These are phyloP conservation scores for Piper betle DNA, from an alignment of 164 flowering plant genomes.

Conservation along the genomic window DNA sequence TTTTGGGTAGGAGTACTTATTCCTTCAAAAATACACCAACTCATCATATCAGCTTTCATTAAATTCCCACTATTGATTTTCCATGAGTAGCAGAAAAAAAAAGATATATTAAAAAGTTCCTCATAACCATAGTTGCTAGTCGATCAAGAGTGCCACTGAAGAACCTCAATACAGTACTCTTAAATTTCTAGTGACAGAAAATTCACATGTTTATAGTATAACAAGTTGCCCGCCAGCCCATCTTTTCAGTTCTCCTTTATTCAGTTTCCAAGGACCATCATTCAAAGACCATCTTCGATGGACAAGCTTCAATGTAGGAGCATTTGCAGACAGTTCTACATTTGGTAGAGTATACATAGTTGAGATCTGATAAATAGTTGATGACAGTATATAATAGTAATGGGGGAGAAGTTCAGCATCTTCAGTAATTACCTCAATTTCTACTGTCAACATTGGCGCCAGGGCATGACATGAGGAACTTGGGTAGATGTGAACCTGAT, in stretches of 20 bases:
- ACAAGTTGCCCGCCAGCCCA: too few species aligned
- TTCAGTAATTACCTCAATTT: conserved; percentile 25
- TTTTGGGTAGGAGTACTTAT: too few species aligned
- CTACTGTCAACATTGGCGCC: conserved; percentile 17
- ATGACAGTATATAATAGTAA: conserved; percentile 17
- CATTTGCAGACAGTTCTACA: conserved; percentile 8
- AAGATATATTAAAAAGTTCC: too few species aligned
- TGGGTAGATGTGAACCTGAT: conserved; percentile 9
- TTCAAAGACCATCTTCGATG: background rate
- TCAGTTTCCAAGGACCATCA: background rate
- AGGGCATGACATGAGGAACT: conserved; percentile 15
- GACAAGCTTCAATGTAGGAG: background rate
- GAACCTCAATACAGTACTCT: too few species aligned
- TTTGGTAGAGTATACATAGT: conserved; percentile 20
- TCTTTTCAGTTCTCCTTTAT: background rate
- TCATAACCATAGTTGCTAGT: too few species aligned
- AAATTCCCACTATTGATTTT: too few species aligned
- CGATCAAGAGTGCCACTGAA: too few species aligned
- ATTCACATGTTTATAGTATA: too few species aligned
- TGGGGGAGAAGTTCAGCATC: conserved; percentile 16
- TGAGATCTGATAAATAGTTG: conserved; percentile 23
- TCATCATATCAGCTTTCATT: too few species aligned
- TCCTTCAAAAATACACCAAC: too few species aligned
- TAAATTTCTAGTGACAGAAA: too few species aligned
- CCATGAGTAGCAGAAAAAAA: too few species aligned